Evolutionary conservation across 148 eudicot genomes (phyloP).

Genomic region (Selenicereus undatus): DNA sequence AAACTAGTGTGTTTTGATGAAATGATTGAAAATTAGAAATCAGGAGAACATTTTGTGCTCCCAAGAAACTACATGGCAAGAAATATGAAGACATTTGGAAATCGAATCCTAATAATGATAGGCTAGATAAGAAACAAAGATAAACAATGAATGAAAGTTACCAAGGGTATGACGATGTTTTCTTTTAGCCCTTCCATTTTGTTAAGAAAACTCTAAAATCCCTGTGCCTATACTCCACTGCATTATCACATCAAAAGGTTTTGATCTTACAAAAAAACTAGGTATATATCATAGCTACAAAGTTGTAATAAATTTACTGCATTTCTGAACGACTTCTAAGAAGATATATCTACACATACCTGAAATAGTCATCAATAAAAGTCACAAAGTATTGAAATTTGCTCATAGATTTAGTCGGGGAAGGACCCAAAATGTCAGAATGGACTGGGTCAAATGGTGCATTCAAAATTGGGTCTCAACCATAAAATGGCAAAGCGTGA

Average conservation of each 20-base stretch:
- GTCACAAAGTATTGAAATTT: not conserved
- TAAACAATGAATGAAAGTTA: not conserved
- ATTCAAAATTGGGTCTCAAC: not conserved
- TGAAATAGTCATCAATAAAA: not conserved
- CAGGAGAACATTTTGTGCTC: too few species aligned
- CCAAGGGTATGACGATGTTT: not conserved
- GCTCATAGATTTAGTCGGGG: not conserved
- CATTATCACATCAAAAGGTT: not conserved
- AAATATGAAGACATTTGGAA: too few species aligned
- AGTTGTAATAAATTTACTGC: not conserved
- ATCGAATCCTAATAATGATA: too few species aligned
- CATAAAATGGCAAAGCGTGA: slow-evolving; percentile 8
- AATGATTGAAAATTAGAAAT: too few species aligned
- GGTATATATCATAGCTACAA: not conserved
- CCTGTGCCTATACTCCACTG: too few species aligned
- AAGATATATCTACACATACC: not conserved
- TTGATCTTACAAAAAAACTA: not conserved
- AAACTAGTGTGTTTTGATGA: too few species aligned
- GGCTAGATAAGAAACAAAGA: not conserved
- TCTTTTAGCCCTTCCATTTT: not conserved
- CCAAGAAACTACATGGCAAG: too few species aligned
- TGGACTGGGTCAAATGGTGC: not conserved
- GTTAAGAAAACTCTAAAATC: not conserved
- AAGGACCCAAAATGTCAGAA: not conserved
- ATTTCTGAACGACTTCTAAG: not conserved